Evolutionary conservation across 176 grass and related monocot species (phyloP), one percentile per base, ranked within the genome.

Genomic region (Themeda triandra): DNA sequence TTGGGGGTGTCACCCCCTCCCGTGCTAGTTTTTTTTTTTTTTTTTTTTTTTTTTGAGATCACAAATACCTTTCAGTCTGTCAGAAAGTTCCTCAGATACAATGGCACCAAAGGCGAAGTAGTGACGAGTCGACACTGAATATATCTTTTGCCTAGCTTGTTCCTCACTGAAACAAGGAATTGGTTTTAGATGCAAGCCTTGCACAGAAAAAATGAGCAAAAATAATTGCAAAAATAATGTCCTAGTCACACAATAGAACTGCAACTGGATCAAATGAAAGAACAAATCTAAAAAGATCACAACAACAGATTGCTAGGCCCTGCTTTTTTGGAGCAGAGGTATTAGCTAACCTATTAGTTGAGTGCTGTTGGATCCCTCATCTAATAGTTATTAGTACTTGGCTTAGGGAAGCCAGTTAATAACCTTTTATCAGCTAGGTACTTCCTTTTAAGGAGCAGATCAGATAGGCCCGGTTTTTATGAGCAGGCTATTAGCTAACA

Each of bases 51-150:
- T n/a, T n/a, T n/a, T 44, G 33, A 11, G 6, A 77, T 6, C 39
- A 73, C 6, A 44, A 40, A 46, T 84, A 92, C 90, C 87, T 82
- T 90, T 90, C 14, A 95, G 88, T 59, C 88, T 92, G 59, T 65
- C 81, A 11, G 85, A 83, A 42, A 90, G 63, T 58, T 95, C 90
- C 76, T 92, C 86, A 56, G 90, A 86, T 73, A 95, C 83, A 81
- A 87, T 64, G 51, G 83, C 84, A 63, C 87, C 87, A 75, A 95
- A 95, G 41, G 39, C 39, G 9, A 44, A 44, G 41, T 44, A 95
- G 64, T 95, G 87, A 41, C 54, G 73, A 56, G 93, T 95, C 32
- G 87, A 95, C 8, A 44, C 10, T 44, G 41, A 44, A 44, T 44
- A 44, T 44, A 44, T 44, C 10, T 44, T 44, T 44, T 11, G 41